Evolutionary conservation across 2,329 filamentous ascomycete species (phyloP).

Genomic region (Fusarium caatingaense): DNA sequence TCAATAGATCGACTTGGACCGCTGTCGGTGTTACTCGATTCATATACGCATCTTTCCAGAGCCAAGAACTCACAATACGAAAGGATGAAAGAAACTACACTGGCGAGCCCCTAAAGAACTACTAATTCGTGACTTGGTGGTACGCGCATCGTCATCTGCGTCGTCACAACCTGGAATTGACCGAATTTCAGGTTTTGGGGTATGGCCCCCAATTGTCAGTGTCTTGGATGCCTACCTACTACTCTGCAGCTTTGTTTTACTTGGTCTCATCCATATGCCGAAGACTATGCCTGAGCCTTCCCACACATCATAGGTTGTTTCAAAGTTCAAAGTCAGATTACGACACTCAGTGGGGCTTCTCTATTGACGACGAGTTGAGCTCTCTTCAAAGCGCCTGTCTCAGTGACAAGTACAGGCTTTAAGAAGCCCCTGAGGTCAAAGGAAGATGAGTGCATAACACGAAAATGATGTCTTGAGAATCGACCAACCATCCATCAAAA

Average conservation of each 20-base stretch:
- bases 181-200: constrained; percentile 19
- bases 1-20: neutral
- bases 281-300: constrained; percentile 1
- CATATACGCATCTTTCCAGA: neutral
- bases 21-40: neutral
- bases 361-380: constrained; percentile 3
- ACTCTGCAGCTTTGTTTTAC: neutral
- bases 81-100: neutral
- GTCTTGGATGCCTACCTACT: neutral
- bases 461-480: constrained; percentile 6
- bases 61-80: neutral
- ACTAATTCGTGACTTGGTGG: constrained; percentile 1
- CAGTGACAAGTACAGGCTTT: neutral
- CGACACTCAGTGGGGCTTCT: constrained; percentile 27
- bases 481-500: neutral
- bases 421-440: neutral
- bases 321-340: constrained; percentile 15
- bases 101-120: neutral
- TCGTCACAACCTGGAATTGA: constrained; percentile 7
- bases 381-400: constrained; percentile 26
- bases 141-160: constrained; percentile 24
- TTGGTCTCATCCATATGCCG: constrained; percentile 12
- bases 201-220: constrained; percentile 19
- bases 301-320: constrained; percentile 19
- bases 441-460: neutral